A percentile compares a stretch with the other conserved stretches of the same genome.
Conservation (phyloP, 768 basidiomycete species). For the Suillus spraguei region DNA sequence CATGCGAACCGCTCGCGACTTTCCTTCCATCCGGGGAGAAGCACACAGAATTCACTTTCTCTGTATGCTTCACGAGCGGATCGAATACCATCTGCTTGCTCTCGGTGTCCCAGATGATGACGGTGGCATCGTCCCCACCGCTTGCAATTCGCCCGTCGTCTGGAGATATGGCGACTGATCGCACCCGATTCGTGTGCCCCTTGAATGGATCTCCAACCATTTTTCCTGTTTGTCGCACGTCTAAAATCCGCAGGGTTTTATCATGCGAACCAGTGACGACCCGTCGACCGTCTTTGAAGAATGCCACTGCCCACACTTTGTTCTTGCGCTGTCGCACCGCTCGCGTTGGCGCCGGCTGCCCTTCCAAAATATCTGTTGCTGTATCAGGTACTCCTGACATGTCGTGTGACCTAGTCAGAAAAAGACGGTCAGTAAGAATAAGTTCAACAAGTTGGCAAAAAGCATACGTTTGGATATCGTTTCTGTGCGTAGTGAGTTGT, state of each 20-base stretch:
- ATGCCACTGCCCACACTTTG: slow-evolving; percentile 32
- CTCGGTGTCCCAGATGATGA: slow-evolving; percentile 11
- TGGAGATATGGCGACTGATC: slow-evolving; percentile 9
- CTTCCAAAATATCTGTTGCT: background rate
- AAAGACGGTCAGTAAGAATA: background rate
- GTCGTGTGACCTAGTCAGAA: background rate
- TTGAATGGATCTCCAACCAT: slow-evolving; percentile 29
- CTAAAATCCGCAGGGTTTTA: slow-evolving; percentile 32
- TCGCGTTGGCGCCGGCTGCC: background rate
- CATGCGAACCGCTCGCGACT: slow-evolving; percentile 43
- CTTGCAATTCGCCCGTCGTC: slow-evolving; percentile 6
- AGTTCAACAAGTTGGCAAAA: background rate
- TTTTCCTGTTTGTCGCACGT: slow-evolving; percentile 20
- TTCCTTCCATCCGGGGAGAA: slow-evolving; percentile 44
- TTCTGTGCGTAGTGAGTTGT: background rate
- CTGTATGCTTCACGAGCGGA: slow-evolving; percentile 14
- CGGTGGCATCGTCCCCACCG: slow-evolving; percentile 1
- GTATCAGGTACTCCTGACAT: background rate
- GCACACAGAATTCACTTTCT: slow-evolving; percentile 32
- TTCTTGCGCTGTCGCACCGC: slow-evolving; percentile 25
- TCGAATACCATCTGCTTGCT: background rate
- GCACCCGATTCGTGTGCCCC: slow-evolving; percentile 1
- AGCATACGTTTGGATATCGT: background rate
- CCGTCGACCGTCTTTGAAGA: slow-evolving; percentile 28
- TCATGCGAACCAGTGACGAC: slow-evolving; percentile 33